Evolutionary conservation across 1,139 yeast species (phyloP), one percentile per base, ranked within the genome.

Genomic region (Lodderomyces oxycetoniae): DNA sequence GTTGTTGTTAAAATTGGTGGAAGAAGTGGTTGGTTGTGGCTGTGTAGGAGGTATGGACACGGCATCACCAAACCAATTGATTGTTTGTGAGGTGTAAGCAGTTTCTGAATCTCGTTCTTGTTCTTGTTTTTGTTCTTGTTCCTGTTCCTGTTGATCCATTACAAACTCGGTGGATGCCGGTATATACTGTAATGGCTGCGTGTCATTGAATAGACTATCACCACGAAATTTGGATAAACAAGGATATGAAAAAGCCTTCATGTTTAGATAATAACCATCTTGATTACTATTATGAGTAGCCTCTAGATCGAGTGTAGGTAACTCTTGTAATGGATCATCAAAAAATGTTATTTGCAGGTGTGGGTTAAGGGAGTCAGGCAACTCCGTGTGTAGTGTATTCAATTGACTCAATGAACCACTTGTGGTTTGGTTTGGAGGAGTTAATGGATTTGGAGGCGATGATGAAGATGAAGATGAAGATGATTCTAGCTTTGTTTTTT

Each of bases 221-320:
- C 35, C 21, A 24, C 42, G 35, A 31, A 34, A 45, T 27, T 46
- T 48, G 2, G 51, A 47, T 40, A 59, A 50, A 43, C 57, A 59
- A 10, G 64, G 64, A 5, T 49, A 57, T 2, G 63, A 57, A 27
- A 48, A 49, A 9, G 63, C 58, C 28, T 61, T 49, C 12, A 11
- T 32, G 23, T 26, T 31, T 17, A 35, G 17, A 22, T 16, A 7
- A n/a, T 27, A 7, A n/a, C n/a, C 16, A 20, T 15, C n/a, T 8
- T 11, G 14, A 20, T 17, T 5, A 5, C 15, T 19, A 17, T 13
- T 11, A 14, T 15, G 8, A 12, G 4, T 13, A 17, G n/a, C 22
- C 4, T 28, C 31, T 15, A 30, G 16, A 14, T 23, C 28, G 7
- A 30, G 15, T 14, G 14, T 16, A 4, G 32, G 32, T 12, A 34